Evolutionary conservation across 306 rosid species (phyloP).

Genomic region (Fagus crenata): DNA sequence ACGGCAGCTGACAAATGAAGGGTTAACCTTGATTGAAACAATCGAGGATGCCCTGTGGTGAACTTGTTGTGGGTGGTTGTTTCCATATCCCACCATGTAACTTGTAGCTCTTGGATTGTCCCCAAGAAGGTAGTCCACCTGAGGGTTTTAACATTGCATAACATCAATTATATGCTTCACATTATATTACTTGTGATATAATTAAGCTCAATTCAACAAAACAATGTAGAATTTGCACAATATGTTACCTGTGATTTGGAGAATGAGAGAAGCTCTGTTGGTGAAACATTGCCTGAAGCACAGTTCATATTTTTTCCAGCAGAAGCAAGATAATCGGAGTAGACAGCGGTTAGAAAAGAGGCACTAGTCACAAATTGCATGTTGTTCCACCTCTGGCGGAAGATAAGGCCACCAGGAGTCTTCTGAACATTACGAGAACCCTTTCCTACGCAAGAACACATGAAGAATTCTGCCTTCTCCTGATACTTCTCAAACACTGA

Average conservation of each 20-base stretch:
- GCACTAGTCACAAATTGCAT: slow-evolving; percentile 91
- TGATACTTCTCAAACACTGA: slow-evolving; percentile 65
- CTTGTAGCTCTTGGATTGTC: slow-evolving; percentile 97
- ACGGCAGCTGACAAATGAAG: slow-evolving; percentile 78
- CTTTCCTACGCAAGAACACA: slow-evolving; percentile 83
- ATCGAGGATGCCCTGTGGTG: slow-evolving; percentile 96
- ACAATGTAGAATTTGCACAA: too few species aligned
- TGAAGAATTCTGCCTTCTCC: slow-evolving; percentile 71
- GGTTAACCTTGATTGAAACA: slow-evolving; percentile 75
- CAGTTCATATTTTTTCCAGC: slow-evolving; percentile 52
- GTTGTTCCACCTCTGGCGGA: slow-evolving; percentile 92
- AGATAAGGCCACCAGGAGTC: slow-evolving; percentile 92
- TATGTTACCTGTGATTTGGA: slow-evolving; percentile 74
- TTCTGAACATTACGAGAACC: slow-evolving; percentile 61
- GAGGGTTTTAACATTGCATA: slow-evolving; percentile 21
- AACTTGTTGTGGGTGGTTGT: slow-evolving; percentile 75
- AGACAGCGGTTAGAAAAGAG: slow-evolving; percentile 76
- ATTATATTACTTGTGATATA: too few species aligned
- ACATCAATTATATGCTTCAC: not conserved
- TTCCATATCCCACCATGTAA: slow-evolving; percentile 94
- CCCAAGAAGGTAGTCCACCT: slow-evolving; percentile 94
- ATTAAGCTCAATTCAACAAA: too few species aligned
- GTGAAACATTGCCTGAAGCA: slow-evolving; percentile 58
- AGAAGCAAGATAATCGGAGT: slow-evolving; percentile 83
- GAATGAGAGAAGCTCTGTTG: slow-evolving; percentile 65